Evolutionary conservation across 208 protist genomes (phyloP).

Genomic region (Acanthamoeba lenticulata): DNA sequence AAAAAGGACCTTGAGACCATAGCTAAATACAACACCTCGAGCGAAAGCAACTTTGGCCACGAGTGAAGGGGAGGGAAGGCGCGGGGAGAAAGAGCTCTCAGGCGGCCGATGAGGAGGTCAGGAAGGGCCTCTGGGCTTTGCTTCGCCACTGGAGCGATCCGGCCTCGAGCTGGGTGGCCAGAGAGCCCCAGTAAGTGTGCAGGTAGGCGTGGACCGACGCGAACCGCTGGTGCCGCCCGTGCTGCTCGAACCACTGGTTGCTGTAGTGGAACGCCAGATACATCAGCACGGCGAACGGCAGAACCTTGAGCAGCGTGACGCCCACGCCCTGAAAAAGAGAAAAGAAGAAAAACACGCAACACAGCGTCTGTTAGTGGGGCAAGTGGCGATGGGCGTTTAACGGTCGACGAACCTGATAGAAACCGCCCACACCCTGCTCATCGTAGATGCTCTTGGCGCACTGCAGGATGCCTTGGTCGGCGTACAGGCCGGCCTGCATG

Average conservation of each 20-base stretch:
- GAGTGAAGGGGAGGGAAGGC: too few species aligned
- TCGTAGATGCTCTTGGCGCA: constrained; percentile 10
- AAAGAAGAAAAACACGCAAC: background rate
- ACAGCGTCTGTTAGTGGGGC: background rate
- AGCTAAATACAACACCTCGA: too few species aligned
- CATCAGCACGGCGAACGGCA: constrained; percentile 14
- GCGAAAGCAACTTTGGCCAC: too few species aligned
- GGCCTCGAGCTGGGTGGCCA: background rate
- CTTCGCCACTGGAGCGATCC: constrained; percentile 26
- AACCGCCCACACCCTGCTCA: background rate
- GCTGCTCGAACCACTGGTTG: constrained; percentile 27
- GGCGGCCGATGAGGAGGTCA: too few species aligned
- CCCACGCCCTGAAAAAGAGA: background rate
- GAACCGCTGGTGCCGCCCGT: background rate
- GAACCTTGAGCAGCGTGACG: constrained; percentile 5
- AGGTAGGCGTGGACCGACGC: background rate
- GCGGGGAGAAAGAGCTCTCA: too few species aligned
- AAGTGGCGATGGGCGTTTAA: background rate
- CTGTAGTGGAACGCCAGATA: constrained; percentile 20
- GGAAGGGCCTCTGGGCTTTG: background rate
- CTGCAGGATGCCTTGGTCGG: background rate
- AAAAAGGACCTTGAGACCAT: too few species aligned
- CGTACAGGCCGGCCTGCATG: background rate
- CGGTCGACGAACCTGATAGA: background rate
- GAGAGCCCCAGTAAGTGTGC: constrained; percentile 23